Percentiles rank a stretch among this genome's conserved stretches.
phyloP scores from a whole-genome alignment of 2,329 filamentous ascomycete species.

The Aspergillus pseudoviridinutans region DNA sequence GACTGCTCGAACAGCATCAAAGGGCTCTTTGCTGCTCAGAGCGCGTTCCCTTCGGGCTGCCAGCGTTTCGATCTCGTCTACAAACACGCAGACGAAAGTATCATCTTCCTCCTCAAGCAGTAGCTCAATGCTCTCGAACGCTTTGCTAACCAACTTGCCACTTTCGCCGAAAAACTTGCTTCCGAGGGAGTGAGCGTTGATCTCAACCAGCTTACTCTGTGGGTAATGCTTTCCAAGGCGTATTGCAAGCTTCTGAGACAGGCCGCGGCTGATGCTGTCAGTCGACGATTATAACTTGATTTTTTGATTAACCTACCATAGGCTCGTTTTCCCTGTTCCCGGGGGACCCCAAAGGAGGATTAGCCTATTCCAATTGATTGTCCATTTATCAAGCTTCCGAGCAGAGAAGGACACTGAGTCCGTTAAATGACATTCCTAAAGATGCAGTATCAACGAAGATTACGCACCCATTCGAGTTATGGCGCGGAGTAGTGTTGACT shows the following conservation, averaged over 20 bases:
- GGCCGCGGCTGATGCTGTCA: conserved; percentile 31
- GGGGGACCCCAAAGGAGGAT: conserved; percentile 91
- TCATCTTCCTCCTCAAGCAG: conserved; percentile 35
- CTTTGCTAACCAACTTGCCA: conserved; percentile 40
- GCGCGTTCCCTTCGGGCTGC: conserved; percentile 43
- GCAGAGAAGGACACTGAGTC: conserved; percentile 27
- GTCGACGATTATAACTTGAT: background rate
- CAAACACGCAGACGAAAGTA: conserved; percentile 43
- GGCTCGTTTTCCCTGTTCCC: conserved; percentile 81
- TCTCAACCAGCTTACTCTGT: conserved; percentile 41
- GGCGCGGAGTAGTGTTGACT: conserved; percentile 38
- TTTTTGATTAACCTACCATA: conserved; percentile 11
- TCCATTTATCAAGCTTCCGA: conserved; percentile 32
- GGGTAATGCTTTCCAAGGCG: conserved; percentile 41
- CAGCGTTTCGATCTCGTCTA: conserved; percentile 51
- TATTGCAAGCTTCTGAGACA: conserved; percentile 50
- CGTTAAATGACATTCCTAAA: background rate
- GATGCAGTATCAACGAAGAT: background rate
- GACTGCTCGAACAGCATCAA: conserved; percentile 46
- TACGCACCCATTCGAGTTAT: conserved; percentile 36
- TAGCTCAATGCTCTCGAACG: conserved; percentile 41
- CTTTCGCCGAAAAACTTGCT: conserved; percentile 49
- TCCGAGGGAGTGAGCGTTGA: conserved; percentile 45
- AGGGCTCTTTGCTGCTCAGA: conserved; percentile 39
- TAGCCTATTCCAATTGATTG: conserved; percentile 45